These are phyloP conservation scores for Eruca vesicaria DNA, from an alignment of 441 rosid species.

Conservation along the genomic window DNA sequence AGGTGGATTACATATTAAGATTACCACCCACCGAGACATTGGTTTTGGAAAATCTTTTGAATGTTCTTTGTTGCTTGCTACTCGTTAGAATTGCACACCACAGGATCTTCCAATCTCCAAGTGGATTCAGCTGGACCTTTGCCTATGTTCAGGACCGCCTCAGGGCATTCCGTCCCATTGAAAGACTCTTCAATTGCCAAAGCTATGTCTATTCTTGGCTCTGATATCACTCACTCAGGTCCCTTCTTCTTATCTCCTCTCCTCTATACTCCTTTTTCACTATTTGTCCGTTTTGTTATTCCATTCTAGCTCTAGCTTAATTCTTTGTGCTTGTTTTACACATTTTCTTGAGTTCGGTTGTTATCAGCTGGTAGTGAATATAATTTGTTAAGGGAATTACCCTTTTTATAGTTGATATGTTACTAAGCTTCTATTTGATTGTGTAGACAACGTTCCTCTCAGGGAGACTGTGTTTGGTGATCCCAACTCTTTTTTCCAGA, in stretches of 20 bases:
- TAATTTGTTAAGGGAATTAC: slow-evolving; percentile 1
- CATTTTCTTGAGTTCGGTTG: not conserved
- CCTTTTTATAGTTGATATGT: not conserved
- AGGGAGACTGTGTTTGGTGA: slow-evolving; percentile 26
- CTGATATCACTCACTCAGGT: slow-evolving; percentile 37
- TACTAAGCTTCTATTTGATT: slow-evolving; percentile 8
- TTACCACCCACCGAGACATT: not conserved
- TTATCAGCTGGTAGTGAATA: not conserved
- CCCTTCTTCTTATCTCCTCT: slow-evolving; percentile 5
- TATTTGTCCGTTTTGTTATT: not conserved
- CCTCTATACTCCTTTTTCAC: not conserved
- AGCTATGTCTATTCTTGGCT: slow-evolving; percentile 58
- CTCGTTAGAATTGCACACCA: not conserved
- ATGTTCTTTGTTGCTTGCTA: slow-evolving; percentile 3
- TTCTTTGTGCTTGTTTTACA: not conserved
- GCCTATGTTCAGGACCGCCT: slow-evolving; percentile 65
- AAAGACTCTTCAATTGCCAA: slow-evolving; percentile 68
- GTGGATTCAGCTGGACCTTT: slow-evolving; percentile 29
- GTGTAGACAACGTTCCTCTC: slow-evolving; percentile 20
- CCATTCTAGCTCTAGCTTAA: not conserved
- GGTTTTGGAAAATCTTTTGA: not conserved
- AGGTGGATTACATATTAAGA: not conserved
- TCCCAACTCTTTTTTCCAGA: slow-evolving; percentile 56
- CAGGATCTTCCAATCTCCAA: slow-evolving; percentile 23
- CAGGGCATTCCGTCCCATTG: slow-evolving; percentile 53